A percentile compares a stretch with the other conserved stretches of the same genome.
Evolutionary conservation across 2,329 filamentous ascomycete genomes (phyloP).

Genomic region (Canariomyces notabilis): DNA sequence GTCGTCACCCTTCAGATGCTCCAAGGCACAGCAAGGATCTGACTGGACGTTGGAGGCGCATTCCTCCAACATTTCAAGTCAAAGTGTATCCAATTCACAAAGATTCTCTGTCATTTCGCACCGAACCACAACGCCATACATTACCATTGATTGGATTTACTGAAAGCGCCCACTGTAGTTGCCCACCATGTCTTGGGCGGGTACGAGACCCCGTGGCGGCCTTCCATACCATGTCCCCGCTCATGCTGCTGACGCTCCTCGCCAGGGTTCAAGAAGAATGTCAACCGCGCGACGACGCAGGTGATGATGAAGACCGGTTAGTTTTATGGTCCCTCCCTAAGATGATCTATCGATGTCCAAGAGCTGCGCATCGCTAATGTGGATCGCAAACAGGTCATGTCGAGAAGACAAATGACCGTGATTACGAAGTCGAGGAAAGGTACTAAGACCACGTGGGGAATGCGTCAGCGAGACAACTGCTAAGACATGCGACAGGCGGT

Average conservation of each 20-base stretch:
- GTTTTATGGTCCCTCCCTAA: slow-evolving; percentile 22
- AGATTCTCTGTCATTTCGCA: background rate
- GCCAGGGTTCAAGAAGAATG: slow-evolving; percentile 86
- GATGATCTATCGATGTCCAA: background rate
- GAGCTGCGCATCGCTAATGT: slow-evolving; percentile 5
- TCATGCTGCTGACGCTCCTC: background rate
- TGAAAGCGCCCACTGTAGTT: slow-evolving; percentile 1
- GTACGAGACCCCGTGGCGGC: slow-evolving; percentile 30
- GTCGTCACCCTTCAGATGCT: slow-evolving; percentile 21
- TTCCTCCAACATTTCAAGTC: background rate
- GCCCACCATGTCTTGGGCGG: slow-evolving; percentile 44
- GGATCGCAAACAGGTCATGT: slow-evolving; percentile 66
- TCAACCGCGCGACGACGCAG: slow-evolving; percentile 97
- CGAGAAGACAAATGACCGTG: slow-evolving; percentile 96
- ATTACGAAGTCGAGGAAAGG: slow-evolving; percentile 97
- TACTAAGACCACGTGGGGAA: slow-evolving; percentile 32
- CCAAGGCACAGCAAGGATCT: slow-evolving; percentile 10
- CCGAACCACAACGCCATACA: background rate
- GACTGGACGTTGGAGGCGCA: background rate
- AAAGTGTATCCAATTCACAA: slow-evolving; percentile 2
- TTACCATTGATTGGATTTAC: background rate
- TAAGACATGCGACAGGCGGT: slow-evolving; percentile 57
- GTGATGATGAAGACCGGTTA: slow-evolving; percentile 99
- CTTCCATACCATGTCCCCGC: background rate
- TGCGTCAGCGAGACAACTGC: background rate